Percentiles rank a stretch among this genome's conserved stretches.
Evolutionary conservation across 2,329 filamentous ascomycete species (phyloP).

Genomic region (Exophiala lecanii-corni): DNA sequence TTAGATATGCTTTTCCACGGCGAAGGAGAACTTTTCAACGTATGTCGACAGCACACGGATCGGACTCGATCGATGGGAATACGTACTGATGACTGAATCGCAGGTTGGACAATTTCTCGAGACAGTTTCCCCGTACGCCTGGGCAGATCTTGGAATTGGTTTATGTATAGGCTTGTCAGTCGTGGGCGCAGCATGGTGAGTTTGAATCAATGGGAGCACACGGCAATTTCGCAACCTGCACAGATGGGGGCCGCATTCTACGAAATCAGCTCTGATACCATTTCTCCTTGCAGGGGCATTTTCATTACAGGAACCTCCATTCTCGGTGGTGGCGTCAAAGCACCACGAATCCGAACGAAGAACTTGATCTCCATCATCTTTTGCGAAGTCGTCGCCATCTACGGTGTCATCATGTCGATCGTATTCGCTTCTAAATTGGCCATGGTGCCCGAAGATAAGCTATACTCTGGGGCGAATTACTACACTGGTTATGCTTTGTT

Average conservation of each 20-base stretch:
- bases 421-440: slow-evolving; percentile 86
- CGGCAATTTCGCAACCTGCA: too few species aligned
- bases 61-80: background rate
- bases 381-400: slow-evolving; percentile 99
- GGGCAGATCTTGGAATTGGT: slow-evolving; percentile 84
- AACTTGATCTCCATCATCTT: slow-evolving; percentile 99
- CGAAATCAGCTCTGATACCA: too few species aligned
- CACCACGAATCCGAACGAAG: slow-evolving; percentile 96
- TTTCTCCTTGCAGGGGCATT: slow-evolving; percentile 71
- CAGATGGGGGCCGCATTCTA: too few species aligned
- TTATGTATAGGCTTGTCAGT: slow-evolving; percentile 95
- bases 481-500: slow-evolving; percentile 95
- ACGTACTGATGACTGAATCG: slow-evolving; percentile 6
- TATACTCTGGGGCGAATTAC: slow-evolving; percentile 74
- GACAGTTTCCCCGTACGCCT: slow-evolving; percentile 87
- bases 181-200: slow-evolving; percentile 92
- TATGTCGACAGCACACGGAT: slow-evolving; percentile 41
- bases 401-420: slow-evolving; percentile 99
- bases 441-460: slow-evolving; percentile 56
- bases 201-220: slow-evolving; percentile 1
- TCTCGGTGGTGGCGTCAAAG: slow-evolving; percentile 91
- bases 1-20: slow-evolving; percentile 98
- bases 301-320: slow-evolving; percentile 98
- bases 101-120: slow-evolving; percentile 91
- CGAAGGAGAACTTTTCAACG: slow-evolving; percentile 93